Percentiles rank a stretch among this genome's conserved stretches.
phyloP scores from a whole-genome alignment of 768 basidiomycete species.

The Hebeloma cylindrosporum region DNA sequence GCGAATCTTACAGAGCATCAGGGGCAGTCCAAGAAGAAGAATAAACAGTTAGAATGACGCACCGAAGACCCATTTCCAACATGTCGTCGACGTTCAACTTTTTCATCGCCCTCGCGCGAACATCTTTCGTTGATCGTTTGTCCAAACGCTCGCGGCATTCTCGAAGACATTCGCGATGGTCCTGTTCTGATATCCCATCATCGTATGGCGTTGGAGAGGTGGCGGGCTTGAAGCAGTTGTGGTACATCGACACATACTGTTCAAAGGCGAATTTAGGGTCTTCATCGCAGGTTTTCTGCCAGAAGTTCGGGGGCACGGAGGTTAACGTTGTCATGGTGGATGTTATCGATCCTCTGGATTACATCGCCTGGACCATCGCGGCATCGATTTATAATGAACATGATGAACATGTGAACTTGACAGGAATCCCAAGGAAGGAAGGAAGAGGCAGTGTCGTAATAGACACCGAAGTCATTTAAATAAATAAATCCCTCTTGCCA shows the following conservation, averaged over 20 bases:
- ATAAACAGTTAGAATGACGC: neutral
- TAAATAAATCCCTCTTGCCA: too few species aligned
- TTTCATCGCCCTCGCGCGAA: constrained; percentile 3
- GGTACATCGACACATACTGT: constrained; percentile 9
- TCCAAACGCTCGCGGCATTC: constrained; percentile 8
- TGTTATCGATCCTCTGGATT: neutral
- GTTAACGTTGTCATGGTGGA: neutral
- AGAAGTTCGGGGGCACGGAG: constrained; percentile 6
- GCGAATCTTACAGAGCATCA: neutral
- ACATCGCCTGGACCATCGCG: neutral
- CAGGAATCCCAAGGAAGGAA: too few species aligned
- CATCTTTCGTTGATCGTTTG: neutral
- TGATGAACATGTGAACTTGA: too few species aligned
- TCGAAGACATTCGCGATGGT: constrained; percentile 4
- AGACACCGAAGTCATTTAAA: too few species aligned
- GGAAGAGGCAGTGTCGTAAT: too few species aligned
- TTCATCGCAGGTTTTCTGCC: constrained; percentile 10
- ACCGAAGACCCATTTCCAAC: constrained; percentile 11
- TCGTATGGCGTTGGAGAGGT: constrained; percentile 7
- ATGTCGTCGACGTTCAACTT: constrained; percentile 6
- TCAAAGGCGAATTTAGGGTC: constrained; percentile 12
- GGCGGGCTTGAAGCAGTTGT: constrained; percentile 12
- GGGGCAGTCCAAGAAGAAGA: neutral
- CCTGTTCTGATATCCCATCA: constrained; percentile 1
- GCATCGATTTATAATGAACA: too few species aligned